Evolutionary conservation across 1,284 basidiomycete genomes (phyloP).

Genomic region (Spongiforma sp.): DNA sequence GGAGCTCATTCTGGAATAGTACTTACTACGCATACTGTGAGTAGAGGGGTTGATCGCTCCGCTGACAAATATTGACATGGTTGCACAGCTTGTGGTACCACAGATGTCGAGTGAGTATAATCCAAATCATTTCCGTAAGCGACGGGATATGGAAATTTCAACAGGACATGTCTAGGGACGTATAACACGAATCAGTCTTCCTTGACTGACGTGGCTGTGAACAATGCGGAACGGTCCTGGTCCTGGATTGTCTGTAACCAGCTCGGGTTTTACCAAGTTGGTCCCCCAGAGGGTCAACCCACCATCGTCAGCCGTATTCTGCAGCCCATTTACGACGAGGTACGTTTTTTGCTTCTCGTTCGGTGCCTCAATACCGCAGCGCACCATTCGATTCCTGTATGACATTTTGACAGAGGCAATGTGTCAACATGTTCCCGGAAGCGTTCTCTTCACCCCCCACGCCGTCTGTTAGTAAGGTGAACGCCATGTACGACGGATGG

Average conservation of each 20-base stretch:
- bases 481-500: constrained; percentile 67
- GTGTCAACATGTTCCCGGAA: constrained; percentile 61
- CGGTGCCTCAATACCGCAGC: too few relatives aligned
- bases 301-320: constrained; percentile 64
- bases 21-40: constrained; percentile 43
- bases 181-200: constrained; percentile 44
- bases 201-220: constrained; percentile 46
- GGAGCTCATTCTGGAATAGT: neutral
- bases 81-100: constrained; percentile 42
- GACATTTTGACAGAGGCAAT: constrained; percentile 55
- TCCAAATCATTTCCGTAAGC: neutral
- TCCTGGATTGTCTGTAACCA: constrained; percentile 64
- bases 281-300: constrained; percentile 56
- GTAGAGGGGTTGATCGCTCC: constrained; percentile 11
- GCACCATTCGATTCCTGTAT: too few relatives aligned
- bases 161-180: constrained; percentile 50
- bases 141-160: neutral
- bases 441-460: constrained; percentile 51
- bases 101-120: constrained; percentile 42
- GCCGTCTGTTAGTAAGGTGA: constrained; percentile 48
- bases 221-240: constrained; percentile 51
- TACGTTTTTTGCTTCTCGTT: too few relatives aligned
- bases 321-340: constrained; percentile 63
- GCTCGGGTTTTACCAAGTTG: constrained; percentile 69
- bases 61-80: neutral